Conservation (phyloP, 2,329 filamentous ascomycete genomes). For the Juglanconis oblonga region DNA sequence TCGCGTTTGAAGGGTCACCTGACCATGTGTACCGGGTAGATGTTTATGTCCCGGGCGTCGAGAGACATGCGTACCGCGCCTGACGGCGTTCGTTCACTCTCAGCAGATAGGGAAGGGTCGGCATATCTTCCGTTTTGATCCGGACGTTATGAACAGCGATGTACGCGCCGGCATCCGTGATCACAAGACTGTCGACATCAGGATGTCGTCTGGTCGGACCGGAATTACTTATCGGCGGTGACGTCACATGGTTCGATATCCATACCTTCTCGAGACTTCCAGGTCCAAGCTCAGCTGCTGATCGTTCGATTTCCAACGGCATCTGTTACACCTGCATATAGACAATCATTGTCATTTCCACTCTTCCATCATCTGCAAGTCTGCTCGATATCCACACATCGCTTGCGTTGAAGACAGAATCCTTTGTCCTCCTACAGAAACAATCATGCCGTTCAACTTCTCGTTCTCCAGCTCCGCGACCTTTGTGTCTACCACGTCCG, state of each 20-base stretch:
- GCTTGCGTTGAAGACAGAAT: no score
- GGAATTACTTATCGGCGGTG: not conserved
- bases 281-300: no score
- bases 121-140: no score
- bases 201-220: not conserved
- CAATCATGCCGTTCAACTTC: conserved; percentile 17
- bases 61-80: conserved; percentile 1
- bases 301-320: no score
- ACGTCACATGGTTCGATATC: conserved; percentile 1
- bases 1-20: conserved; percentile 15
- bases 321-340: no score
- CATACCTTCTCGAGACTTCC: no score
- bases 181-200: not conserved
- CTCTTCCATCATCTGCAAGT: no score
- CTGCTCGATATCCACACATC: no score
- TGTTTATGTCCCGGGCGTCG: conserved; percentile 13
- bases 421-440: not conserved
- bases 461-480: conserved; percentile 15
- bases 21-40: conserved; percentile 16
- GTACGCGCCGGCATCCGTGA: not conserved
- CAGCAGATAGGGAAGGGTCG: not conserved
- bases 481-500: conserved; percentile 12
- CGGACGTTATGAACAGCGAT: no score
- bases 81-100: not conserved
- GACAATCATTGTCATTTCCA: no score